Base-by-base conservation (phyloP, 306 rosid species). In the Acacia melanoxylon region DNA sequence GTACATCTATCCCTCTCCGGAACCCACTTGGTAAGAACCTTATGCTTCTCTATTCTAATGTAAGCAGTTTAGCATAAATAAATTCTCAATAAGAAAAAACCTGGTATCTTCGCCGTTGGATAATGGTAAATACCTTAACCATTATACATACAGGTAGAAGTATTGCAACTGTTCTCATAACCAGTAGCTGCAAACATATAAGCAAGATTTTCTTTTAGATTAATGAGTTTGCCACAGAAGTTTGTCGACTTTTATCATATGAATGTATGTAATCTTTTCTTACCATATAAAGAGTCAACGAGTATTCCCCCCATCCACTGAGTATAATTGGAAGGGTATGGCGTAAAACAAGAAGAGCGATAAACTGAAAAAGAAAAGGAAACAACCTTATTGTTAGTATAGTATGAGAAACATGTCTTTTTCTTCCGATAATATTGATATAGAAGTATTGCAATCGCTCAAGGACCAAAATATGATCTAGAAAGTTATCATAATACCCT, bases 321-420 rank as follows among this genome's bases (percentile, higher is more conserved):
- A 93, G 77, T 88, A 91, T 74, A 41, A 91, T 54, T 17, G 94
- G 92, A 56, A 94, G 94, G 58, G 88, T 86, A 76, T 91, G 95
- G 58, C 97, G 92, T 76, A 92, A 85, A 58, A 91, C 78, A 73
- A 92, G 89, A 86, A 93, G 94, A 83, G 80, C 82, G 75, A 87
- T 67, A 80, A 94, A 92, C 98, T 94, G 91, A 87, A 88, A 80
- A 69, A 49, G 42, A 74, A 52, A 70, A 22, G 79, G 29, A 40
- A 79, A 63, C 70, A 49, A 22, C 65, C 68, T 74, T 76, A 49
- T 44, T 51, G 63, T 49, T 59, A 77, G 76, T 65, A 68, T 41
- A 25, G 49, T 31, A 25, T 46, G 65, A 46, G 45, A 58, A 33
- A 29, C 25, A 13, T 3, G 45, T 59, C 24, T 20, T 54, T 54